phyloP scores from a whole-genome alignment of 345 rosid genomes.

The Combretum micranthum region DNA sequence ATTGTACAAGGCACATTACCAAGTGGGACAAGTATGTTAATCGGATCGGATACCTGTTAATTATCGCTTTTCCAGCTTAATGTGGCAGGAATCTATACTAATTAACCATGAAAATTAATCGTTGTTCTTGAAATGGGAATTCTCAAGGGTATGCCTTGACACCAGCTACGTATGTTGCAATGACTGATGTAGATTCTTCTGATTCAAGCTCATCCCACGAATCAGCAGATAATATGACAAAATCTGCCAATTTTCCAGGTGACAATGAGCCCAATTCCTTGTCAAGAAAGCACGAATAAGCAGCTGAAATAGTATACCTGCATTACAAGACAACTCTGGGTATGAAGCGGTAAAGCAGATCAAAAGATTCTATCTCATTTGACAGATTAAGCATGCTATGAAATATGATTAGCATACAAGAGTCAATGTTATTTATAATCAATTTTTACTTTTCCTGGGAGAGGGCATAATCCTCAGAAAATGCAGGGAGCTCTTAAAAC shows the following conservation, averaged over 20 bases:
- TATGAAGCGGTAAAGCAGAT: background rate
- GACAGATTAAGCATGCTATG: too few relatives aligned
- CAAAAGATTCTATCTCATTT: too few relatives aligned
- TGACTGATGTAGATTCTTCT: constrained; percentile 43
- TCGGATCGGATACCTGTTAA: too few relatives aligned
- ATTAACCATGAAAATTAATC: background rate
- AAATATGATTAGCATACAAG: too few relatives aligned
- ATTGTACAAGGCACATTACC: too few relatives aligned
- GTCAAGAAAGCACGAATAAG: constrained; percentile 74
- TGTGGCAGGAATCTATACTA: background rate
- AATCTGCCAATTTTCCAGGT: constrained; percentile 76
- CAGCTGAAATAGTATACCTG: constrained; percentile 87
- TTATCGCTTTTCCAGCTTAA: too few relatives aligned
- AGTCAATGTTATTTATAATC: too few relatives aligned
- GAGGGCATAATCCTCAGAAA: too few relatives aligned
- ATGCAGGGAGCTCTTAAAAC: too few relatives aligned
- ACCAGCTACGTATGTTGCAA: constrained; percentile 70
- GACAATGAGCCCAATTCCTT: constrained; percentile 67
- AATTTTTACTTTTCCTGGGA: too few relatives aligned
- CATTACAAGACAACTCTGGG: background rate
- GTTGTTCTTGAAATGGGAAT: background rate
- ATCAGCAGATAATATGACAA: constrained; percentile 46
- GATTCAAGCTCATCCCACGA: constrained; percentile 55
- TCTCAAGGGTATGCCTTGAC: constrained; percentile 40
- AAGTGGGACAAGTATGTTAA: too few relatives aligned